phyloP scores from a whole-genome alignment of 2,329 filamentous ascomycete species.

The Cladosporium sphaerospermum region DNA sequence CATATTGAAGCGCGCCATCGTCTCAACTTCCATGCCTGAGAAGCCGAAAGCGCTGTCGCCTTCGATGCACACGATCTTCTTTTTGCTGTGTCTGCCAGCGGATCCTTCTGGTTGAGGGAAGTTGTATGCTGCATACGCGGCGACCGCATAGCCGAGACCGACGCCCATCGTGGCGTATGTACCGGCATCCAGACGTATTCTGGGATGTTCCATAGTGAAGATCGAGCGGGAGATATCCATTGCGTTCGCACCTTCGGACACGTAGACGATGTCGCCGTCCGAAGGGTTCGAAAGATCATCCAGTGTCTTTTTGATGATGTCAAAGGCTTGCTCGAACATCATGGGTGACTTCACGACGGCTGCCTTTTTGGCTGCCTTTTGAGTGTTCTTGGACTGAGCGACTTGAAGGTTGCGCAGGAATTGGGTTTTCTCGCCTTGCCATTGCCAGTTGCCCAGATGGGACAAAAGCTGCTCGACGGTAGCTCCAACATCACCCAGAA shows the following conservation, averaged over 20 bases:
- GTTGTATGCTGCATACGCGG: conserved; percentile 52
- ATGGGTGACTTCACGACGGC: conserved; percentile 38
- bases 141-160: conserved; percentile 51
- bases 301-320: conserved; percentile 46
- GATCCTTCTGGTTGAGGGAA: conserved; percentile 31
- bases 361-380: conserved; percentile 39
- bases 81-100: conserved; percentile 28
- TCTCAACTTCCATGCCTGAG: conserved; percentile 51
- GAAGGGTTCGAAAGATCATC: conserved; percentile 40
- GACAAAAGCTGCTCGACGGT: conserved; percentile 42
- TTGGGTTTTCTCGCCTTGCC: conserved; percentile 29
- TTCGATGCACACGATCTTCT: conserved; percentile 52
- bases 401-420: conserved; percentile 32
- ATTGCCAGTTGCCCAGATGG: conserved; percentile 42
- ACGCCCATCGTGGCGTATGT: conserved; percentile 57
- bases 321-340: conserved; percentile 47
- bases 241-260: conserved; percentile 54
- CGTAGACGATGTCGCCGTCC: conserved; percentile 47
- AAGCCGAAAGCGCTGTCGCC: conserved; percentile 53
- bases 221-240: conserved; percentile 55
- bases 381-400: conserved; percentile 43
- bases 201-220: conserved; percentile 49
- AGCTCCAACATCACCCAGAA: conserved; percentile 47
- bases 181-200: conserved; percentile 52
- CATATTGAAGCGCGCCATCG: conserved; percentile 50